Percentiles rank a stretch among this genome's conserved stretches.
Conservation (phyloP, 192 early-diverging fungal species). For the Entomortierella chlamydospora region DNA sequence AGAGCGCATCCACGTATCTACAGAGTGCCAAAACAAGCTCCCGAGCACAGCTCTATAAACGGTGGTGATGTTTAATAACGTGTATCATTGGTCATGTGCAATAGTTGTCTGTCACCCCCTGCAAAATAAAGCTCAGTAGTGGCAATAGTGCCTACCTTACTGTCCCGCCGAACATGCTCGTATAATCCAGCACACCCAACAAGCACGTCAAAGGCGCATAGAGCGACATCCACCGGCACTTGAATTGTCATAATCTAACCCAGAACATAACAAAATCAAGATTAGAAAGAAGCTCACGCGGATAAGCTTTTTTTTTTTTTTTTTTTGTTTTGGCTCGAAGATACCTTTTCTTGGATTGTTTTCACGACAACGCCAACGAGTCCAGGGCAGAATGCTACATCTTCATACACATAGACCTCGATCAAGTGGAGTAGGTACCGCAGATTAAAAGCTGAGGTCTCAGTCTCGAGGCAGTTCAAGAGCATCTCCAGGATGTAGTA, state of each 20-base stretch:
- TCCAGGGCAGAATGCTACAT: conserved; percentile 80
- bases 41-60: conserved; percentile 67
- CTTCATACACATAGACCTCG: conserved; percentile 78
- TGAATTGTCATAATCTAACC: conserved; percentile 67
- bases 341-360: conserved; percentile 83
- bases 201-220: conserved; percentile 72
- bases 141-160: conserved; percentile 72
- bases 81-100: too few relatives aligned
- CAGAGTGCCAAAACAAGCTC: conserved; percentile 78
- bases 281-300: background rate
- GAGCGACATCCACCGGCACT: conserved; percentile 67
- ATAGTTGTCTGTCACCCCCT: too few relatives aligned
- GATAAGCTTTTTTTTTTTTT: background rate
- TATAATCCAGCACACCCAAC: conserved; percentile 72
- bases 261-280: background rate
- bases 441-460: conserved; percentile 71
- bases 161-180: conserved; percentile 74
- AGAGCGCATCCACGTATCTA: conserved; percentile 74
- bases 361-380: conserved; percentile 75
- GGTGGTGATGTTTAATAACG: background rate
- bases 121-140: background rate
- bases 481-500: conserved; percentile 76
- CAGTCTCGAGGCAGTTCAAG: conserved; percentile 71
- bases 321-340: background rate
- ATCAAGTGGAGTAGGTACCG: conserved; percentile 75